Base-by-base conservation (phyloP, 2,329 filamentous ascomycete species). In the Cryoendolithus antarcticus region DNA sequence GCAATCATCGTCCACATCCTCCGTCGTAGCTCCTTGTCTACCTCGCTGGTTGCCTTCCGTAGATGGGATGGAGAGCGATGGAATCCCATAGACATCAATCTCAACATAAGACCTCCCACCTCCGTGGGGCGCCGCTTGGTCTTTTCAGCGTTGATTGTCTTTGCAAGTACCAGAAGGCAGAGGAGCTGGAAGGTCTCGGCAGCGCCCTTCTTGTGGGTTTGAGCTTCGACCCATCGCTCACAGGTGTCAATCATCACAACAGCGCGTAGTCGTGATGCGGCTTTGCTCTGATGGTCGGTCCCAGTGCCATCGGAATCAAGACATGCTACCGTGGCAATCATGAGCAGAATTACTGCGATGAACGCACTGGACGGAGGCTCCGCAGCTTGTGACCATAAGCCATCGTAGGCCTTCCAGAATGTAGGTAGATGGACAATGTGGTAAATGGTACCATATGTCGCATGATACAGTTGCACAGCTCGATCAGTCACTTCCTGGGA, bases 1-100 rank as follows among this genome's bases (percentile, higher is more conserved):
- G 71, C 55, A 7, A 75, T 70, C 1, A 72, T 74, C 2, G 62
- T 63, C 74, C 74, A 77, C 2, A 77, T 56, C 32, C 73, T 63
- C 38, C 70, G 63, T 37, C 72, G 65, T 65, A 72, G 67, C 42
- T 72, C 67, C 38, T 67, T 64, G 31, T 72, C 66, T 24, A 69
- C 68, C 2, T 59, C 52, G 3, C 57, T 58, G 7, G 63, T 58
- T 19, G 50, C 48, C 41, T 60, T 51, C 41, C 58, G 46, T 45
- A 61, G 42, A 48, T 61, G 45, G 4, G 54, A 56, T 1, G 68
- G 63, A 35, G 71, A 62, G 11, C 69, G 62, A 48, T 76, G 72
- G 34, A 74, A 62, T 0, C 72, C 72, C 9, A 67, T 62, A 34
- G 70, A 58, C 56, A 75, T 66, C 11, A 69, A 71, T 36, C 70